Evolutionary conservation across 73 alveolate genomes (phyloP).

Genomic region (Tetrahymena borealis): DNA sequence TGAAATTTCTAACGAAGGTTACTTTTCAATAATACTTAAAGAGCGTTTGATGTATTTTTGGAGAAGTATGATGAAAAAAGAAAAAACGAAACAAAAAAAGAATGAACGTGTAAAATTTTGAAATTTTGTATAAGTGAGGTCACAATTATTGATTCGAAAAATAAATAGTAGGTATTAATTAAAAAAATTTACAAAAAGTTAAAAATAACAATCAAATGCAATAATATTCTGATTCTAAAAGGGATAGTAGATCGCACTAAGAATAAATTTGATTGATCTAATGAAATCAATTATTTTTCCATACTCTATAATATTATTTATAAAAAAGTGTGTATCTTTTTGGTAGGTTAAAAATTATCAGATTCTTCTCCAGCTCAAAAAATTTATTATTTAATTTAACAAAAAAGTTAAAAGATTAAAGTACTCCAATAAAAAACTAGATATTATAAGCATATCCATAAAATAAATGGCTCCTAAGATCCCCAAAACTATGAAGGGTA

Average conservation of each 20-base stretch:
- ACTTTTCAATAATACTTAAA: too few species aligned
- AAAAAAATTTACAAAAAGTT: background rate
- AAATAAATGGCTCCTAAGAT: background rate
- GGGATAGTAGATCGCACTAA: background rate
- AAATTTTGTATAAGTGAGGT: background rate
- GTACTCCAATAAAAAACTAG: background rate
- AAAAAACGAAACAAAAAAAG: background rate
- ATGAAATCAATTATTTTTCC: too few species aligned
- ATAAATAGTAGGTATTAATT: background rate
- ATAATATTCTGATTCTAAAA: background rate
- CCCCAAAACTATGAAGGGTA: constrained; percentile 31
- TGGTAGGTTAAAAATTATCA: background rate
- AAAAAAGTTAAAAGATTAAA: background rate
- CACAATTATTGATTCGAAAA: background rate
- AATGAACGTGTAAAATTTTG: background rate
- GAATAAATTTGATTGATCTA: background rate
- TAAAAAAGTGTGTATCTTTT: background rate
- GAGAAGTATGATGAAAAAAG: too few species aligned
- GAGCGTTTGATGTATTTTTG: too few species aligned
- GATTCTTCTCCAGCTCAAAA: background rate
- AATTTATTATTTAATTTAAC: background rate
- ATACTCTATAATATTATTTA: background rate
- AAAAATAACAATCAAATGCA: background rate
- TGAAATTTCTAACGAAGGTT: too few species aligned
- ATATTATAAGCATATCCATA: background rate